Conservation (phyloP, 352 stramenopile genomes). For the Globisporangium heterothallicum region DNA sequence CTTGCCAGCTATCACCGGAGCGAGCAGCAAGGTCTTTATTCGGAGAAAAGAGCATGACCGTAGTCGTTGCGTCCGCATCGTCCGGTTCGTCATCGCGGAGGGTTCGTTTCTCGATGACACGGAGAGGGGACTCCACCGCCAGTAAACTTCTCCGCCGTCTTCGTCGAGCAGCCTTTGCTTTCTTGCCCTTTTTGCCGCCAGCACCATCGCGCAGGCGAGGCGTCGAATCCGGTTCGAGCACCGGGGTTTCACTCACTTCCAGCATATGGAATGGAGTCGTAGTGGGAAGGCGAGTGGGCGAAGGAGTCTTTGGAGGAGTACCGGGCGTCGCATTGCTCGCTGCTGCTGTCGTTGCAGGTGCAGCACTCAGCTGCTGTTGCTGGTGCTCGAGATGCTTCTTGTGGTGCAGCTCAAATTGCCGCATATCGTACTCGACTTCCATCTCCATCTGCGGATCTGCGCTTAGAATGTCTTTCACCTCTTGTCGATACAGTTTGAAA, state of each 20-base stretch:
- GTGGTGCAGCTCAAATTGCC: slow-evolving; percentile 65
- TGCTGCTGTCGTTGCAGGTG: not conserved
- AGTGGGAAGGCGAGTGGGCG: slow-evolving; percentile 13
- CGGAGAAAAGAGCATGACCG: slow-evolving; percentile 52
- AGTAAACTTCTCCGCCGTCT: slow-evolving; percentile 44
- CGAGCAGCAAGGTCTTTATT: slow-evolving; percentile 25
- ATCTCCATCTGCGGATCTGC: slow-evolving; percentile 91
- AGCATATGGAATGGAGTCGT: slow-evolving; percentile 22
- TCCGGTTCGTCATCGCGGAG: slow-evolving; percentile 13
- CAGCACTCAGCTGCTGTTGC: slow-evolving; percentile 23
- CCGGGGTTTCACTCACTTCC: slow-evolving; percentile 33
- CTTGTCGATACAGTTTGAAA: slow-evolving; percentile 90
- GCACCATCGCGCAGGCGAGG: slow-evolving; percentile 24
- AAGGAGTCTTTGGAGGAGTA: slow-evolving; percentile 23
- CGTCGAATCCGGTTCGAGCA: slow-evolving; percentile 13
- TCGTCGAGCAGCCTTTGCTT: slow-evolving; percentile 12
- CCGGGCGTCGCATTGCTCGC: not conserved
- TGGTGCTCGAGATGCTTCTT: slow-evolving; percentile 37
- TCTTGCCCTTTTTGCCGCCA: slow-evolving; percentile 21
- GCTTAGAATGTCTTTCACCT: slow-evolving; percentile 92
- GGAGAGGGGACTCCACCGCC: slow-evolving; percentile 34
- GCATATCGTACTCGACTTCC: slow-evolving; percentile 95
- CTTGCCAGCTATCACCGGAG: slow-evolving; percentile 32
- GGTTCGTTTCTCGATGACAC: slow-evolving; percentile 27
- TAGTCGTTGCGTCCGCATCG: not conserved